phyloP scores from a whole-genome alignment of 495 filamentous ascomycete species.

The Talaromyces stipitatus region DNA sequence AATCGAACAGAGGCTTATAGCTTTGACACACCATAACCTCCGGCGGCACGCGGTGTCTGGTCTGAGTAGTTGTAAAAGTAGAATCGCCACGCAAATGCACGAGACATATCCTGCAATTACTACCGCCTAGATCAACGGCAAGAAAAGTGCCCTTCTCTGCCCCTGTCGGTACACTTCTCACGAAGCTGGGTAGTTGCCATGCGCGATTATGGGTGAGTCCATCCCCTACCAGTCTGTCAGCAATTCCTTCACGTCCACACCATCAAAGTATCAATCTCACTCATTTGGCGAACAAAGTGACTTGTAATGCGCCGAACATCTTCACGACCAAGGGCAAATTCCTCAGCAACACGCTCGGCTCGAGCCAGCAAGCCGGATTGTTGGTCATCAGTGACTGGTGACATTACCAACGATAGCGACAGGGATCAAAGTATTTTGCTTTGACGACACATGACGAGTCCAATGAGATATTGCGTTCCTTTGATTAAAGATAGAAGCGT shows the following conservation, averaged over 20 bases:
- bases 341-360: not conserved
- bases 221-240: not conserved
- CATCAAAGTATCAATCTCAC: not conserved
- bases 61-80: conserved; percentile 10
- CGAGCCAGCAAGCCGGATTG: conserved; percentile 3
- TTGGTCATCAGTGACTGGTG: not conserved
- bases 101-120: conserved; percentile 60
- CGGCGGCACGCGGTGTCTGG: conserved; percentile 9
- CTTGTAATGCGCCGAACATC: not conserved
- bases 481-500: not conserved
- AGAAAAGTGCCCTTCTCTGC: conserved; percentile 51
- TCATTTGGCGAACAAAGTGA: conserved; percentile 2
- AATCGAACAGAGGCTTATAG: conserved; percentile 14
- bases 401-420: conserved; percentile 4
- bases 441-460: not conserved
- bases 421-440: not conserved
- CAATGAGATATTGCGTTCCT: not conserved
- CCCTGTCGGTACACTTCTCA: conserved; percentile 40
- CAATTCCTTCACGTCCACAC: not conserved
- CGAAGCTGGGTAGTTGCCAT: conserved; percentile 4
- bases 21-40: conserved; percentile 13
- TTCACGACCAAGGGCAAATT: not conserved
- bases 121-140: conserved; percentile 63
- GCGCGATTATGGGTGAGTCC: not conserved
- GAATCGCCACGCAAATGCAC: conserved; percentile 47